Conservation (phyloP, 2,329 filamentous ascomycete genomes). For the Diplodia scrobiculata region DNA sequence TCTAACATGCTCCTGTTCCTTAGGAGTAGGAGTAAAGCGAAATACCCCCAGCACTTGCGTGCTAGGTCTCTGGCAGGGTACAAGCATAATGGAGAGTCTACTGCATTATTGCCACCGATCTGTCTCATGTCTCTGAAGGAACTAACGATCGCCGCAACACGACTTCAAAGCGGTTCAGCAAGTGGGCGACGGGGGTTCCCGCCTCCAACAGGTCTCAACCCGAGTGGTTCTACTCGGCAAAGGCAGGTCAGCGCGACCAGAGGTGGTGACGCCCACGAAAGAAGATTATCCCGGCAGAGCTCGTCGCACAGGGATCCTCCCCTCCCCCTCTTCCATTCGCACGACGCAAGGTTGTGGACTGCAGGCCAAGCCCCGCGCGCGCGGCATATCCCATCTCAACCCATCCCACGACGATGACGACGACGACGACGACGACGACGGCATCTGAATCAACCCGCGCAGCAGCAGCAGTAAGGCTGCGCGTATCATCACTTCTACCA, state of each 20-base stretch:
- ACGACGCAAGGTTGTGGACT: neutral
- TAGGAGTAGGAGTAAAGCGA: neutral
- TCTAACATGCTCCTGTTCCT: neutral
- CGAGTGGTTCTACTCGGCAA: neutral
- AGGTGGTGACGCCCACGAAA: neutral
- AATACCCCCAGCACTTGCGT: neutral
- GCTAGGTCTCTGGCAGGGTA: neutral
- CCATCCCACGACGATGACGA: neutral
- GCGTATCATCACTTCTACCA: neutral
- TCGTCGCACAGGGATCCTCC: neutral
- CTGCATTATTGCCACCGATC: neutral
- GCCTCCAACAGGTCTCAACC: neutral
- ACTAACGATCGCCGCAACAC: neutral
- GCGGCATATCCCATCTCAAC: neutral
- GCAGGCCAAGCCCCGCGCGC: neutral
- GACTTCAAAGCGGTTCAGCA: neutral
- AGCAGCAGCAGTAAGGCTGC: neutral
- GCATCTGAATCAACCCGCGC: neutral
- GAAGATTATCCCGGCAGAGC: neutral
- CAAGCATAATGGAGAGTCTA: slow-evolving; percentile 4
- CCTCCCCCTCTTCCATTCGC: neutral
- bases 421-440: too few relatives aligned
- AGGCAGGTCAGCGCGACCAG: neutral
- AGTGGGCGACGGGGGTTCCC: neutral
- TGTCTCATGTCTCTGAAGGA: neutral